A percentile compares a stretch with the other conserved stretches of the same genome.
Evolutionary conservation across 139 green algal species (phyloP).

Genomic region (Asterochloris erici): DNA sequence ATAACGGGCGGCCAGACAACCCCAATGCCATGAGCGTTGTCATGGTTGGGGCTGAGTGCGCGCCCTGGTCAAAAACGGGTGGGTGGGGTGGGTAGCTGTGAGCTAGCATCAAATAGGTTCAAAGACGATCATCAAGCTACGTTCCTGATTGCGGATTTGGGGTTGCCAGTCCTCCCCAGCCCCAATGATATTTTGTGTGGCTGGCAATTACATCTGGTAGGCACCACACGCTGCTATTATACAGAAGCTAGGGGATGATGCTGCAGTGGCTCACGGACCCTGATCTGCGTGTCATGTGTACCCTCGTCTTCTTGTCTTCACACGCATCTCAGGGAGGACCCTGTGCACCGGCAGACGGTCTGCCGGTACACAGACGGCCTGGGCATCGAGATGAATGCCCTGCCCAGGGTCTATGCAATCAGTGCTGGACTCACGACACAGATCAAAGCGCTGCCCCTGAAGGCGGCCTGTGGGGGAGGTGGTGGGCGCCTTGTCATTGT

Average conservation of each 20-base stretch:
- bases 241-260: not conserved
- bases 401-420: not conserved
- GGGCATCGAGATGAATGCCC: not conserved
- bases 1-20: slow-evolving; percentile 25
- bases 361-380: not conserved
- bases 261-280: not conserved
- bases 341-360: not conserved
- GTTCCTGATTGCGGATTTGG: not conserved
- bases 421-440: not conserved
- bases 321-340: no score
- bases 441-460: not conserved
- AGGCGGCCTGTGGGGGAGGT: not conserved
- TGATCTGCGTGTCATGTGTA: no score
- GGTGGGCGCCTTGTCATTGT: not conserved
- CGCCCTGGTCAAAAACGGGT: slow-evolving; percentile 96
- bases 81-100: not conserved
- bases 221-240: not conserved
- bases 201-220: not conserved
- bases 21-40: slow-evolving; percentile 92
- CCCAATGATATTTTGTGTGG: not conserved
- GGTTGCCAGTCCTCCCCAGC: not conserved
- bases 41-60: slow-evolving; percentile 94
- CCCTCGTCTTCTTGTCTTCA: no score
- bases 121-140: not conserved
- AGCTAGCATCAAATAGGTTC: no score